These are phyloP conservation scores for Phytopythium mirpurense DNA, from an alignment of 352 stramenopile species.

Conservation along the genomic window DNA sequence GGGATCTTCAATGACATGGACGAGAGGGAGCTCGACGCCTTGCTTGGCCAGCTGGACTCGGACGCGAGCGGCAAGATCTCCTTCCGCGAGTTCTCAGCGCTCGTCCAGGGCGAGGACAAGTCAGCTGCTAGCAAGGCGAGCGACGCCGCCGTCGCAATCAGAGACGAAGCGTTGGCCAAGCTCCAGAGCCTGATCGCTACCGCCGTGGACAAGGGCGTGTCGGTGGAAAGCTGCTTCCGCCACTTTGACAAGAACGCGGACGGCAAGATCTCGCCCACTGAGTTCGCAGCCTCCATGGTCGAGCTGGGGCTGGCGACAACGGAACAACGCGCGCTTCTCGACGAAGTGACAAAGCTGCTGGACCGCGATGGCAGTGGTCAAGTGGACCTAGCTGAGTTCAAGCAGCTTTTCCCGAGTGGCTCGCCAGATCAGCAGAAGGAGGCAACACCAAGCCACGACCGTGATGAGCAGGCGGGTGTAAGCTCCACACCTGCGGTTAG, in stretches of 20 bases:
- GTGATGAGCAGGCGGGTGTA: not conserved
- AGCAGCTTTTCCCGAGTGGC: conserved; percentile 29
- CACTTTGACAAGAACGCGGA: conserved; percentile 86
- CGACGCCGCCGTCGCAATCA: not conserved
- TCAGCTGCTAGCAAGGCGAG: not conserved
- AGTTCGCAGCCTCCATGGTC: conserved; percentile 53
- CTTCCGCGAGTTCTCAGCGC: conserved; percentile 47
- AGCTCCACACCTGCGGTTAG: not conserved
- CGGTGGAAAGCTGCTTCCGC: conserved; percentile 51
- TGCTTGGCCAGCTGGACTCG: conserved; percentile 42
- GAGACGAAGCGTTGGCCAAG: conserved; percentile 22
- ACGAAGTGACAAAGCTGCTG: conserved; percentile 37
- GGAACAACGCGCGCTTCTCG: conserved; percentile 18
- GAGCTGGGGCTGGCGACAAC: conserved; percentile 40
- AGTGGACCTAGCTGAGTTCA: conserved; percentile 65
- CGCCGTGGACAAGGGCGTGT: conserved; percentile 40
- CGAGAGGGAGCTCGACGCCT: conserved; percentile 29
- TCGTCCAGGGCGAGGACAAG: conserved; percentile 16
- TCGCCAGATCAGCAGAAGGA: not conserved
- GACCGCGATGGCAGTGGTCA: conserved; percentile 60
- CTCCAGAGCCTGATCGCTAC: conserved; percentile 38
- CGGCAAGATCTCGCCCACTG: conserved; percentile 46
- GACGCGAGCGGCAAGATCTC: conserved; percentile 55
- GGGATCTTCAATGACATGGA: conserved; percentile 39
- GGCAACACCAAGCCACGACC: not conserved